Base-by-base conservation (phyloP, 2,329 filamentous ascomycete species). In the Arthrinium puccinioides region DNA sequence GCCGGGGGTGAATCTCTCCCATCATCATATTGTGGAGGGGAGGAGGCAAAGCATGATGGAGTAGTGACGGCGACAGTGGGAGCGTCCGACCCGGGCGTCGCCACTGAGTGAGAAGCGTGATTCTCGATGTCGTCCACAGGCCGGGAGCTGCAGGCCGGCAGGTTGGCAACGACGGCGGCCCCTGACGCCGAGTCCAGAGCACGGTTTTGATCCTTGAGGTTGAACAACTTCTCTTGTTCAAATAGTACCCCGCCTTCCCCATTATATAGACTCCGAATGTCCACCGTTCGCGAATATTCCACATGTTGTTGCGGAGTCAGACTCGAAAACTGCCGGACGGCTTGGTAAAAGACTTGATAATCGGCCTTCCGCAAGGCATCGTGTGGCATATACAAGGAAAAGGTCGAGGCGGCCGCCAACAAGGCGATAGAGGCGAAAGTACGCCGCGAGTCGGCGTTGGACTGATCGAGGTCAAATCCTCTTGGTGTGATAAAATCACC, bases 351-450 rank as follows among this genome's bases (percentile, higher is more conserved):
- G 13, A 6, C 21, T 3, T 32, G 2, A 13, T 25, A 37, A 4
- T 18, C 24, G n/a, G n/a, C 6, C 4, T 31, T 37, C 21, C 16
- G 19, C n/a, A 37, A 20, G 21, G 10, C 16, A 9, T 37, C 9
- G 8, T 11, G 36, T 25, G 36, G 36, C 27, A 37, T 32, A 21
- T 37, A 37, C 9, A 37, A 27, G 9, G 36, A 37, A 9, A 32
- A 37, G 6, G 24, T 20, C n/a, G 26, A 21, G 20, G 36, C n/a
- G 3, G 36, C 16, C n/a, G 36, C 36, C 10, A 37, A 25, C n/a
- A 15, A 23, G 21, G 20, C 8, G n/a, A 37, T 32, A 10, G 6
- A 21, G 9, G 15, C 20, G 9, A 32, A 37, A 7, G 18, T 24
- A 13, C 11, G 14, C 13, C 20, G 18, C 10, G 26, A 9, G 19